Base-by-base conservation (phyloP, 1,284 basidiomycete species). In the Coriolopsis trogii region DNA sequence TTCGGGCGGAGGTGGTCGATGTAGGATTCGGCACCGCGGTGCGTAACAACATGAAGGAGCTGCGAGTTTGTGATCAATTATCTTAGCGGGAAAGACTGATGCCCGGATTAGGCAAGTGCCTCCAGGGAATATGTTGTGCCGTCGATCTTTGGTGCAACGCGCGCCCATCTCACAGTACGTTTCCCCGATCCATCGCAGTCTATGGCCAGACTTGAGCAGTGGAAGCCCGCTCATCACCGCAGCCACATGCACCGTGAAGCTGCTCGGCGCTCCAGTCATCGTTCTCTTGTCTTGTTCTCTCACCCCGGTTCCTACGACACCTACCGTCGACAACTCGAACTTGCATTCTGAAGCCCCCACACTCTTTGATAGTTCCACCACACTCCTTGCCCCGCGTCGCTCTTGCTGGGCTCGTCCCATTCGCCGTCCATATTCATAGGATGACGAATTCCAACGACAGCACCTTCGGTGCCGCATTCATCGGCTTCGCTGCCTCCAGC, bases 391-490 rank as follows among this genome's bases (percentile, higher is more conserved):
- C n/a, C 23, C 23, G 16, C 23, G 31, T 23, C 28, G 6, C 21
- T 18, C 26, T 24, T 21, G 36, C 24, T 26, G 29, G 10, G 21
- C 41, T 38, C 28, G 24, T 31, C 43, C 18, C 29, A 23, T 34
- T 31, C 21, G 31, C 12, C 43, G 24, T 41, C 31, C 25, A 21
- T 28, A 47, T 46, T 23, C 53, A 49, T 39, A 26, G 40, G 49
- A 47, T 44, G 42, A 1, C 42, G 10, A 73, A 59, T n/a, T n/a
- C n/a, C 58, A 64, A 57, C 49, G 58, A 80, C 65, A 73, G 75
- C 59, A 86, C 84, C 1, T 73, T 87, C 8, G 84, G 84, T 41
- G 83, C 85, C 16, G 69, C 76, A 42, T 73, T 80, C 55, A 66
- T 83, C 51, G 84, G 85, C 42, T 83, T 84, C 64, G 73, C 73